phyloP scores from a whole-genome alignment of 176 grass and related monocot species.

The Pontederia paniculata region DNA sequence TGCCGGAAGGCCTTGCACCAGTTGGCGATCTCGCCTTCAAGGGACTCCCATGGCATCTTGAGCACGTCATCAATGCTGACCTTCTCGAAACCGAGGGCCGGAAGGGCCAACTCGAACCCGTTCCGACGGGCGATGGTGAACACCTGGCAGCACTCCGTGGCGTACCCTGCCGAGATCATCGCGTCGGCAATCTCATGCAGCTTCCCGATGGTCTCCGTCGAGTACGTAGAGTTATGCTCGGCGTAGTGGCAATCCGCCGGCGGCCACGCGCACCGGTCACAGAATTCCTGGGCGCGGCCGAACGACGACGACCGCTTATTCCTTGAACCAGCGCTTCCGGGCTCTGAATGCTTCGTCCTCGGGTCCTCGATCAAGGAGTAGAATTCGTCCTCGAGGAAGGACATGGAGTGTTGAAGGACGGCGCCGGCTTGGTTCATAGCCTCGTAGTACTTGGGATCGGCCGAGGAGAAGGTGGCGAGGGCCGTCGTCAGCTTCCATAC shows the following conservation, averaged over 20 bases:
- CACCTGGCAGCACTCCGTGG: conserved; percentile 64
- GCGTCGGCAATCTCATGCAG: conserved; percentile 40
- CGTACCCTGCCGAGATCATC: conserved; percentile 54
- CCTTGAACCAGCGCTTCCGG: conserved; percentile 13
- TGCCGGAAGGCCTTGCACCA: conserved; percentile 73
- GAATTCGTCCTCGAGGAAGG: conserved; percentile 89
- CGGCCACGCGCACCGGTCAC: conserved; percentile 29
- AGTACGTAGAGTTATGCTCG: conserved; percentile 19
- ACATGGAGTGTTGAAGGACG: conserved; percentile 59
- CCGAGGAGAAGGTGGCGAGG: conserved; percentile 10
- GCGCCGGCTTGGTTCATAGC: conserved; percentile 46
- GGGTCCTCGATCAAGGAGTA: conserved; percentile 50
- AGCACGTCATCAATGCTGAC: conserved; percentile 64
- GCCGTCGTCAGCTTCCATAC: conserved; percentile 24
- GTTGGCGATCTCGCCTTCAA: conserved; percentile 49
- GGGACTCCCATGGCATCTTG: conserved; percentile 64
- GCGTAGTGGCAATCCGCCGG: not conserved
- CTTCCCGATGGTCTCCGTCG: conserved; percentile 28
- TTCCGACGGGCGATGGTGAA: conserved; percentile 59
- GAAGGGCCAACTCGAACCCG: conserved; percentile 45
- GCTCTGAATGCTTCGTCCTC: conserved; percentile 18
- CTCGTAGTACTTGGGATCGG: conserved; percentile 23
- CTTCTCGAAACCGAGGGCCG: conserved; percentile 60
- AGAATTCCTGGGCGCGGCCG: conserved; percentile 18
- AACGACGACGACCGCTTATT: conserved; percentile 34